Conservation (phyloP, 139 green algal species). For the Volvox reticuliferus region DNA sequence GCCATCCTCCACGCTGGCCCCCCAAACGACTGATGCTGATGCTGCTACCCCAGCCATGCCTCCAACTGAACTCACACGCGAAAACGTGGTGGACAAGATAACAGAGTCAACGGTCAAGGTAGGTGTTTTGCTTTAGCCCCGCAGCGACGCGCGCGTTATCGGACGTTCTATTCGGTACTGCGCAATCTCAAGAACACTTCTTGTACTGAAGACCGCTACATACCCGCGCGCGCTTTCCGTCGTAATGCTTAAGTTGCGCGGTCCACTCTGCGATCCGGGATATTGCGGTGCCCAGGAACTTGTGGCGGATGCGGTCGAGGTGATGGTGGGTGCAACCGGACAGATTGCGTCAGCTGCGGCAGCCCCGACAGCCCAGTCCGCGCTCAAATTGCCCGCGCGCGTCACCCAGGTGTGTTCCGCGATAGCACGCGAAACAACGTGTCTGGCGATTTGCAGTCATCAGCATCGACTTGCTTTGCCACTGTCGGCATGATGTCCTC, state of each 20-base stretch:
- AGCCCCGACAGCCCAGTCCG: background rate
- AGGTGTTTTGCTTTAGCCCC: background rate
- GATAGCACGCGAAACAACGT: too few relatives aligned
- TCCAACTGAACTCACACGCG: background rate
- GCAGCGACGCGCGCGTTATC: too few relatives aligned
- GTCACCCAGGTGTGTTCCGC: background rate
- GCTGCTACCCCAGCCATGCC: background rate
- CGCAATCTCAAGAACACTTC: too few relatives aligned
- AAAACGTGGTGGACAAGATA: slow-evolving; percentile 24
- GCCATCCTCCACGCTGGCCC: too few relatives aligned
- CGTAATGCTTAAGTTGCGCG: too few relatives aligned
- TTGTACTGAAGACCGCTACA: too few relatives aligned
- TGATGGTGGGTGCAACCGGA: background rate
- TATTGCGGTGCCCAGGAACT: slow-evolving; percentile 19
- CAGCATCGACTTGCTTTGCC: too few relatives aligned
- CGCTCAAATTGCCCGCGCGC: background rate
- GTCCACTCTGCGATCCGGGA: too few relatives aligned
- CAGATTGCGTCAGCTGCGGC: background rate
- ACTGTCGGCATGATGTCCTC: too few relatives aligned
- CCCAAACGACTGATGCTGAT: background rate
- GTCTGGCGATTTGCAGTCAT: too few relatives aligned
- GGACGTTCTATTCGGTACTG: too few relatives aligned
- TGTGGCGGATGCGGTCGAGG: slow-evolving; percentile 25
- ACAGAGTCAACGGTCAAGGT: slow-evolving; percentile 25
- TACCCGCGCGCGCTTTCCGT: too few relatives aligned